A percentile compares a stretch with the other conserved stretches of the same genome.
These are phyloP conservation scores for Cryphonectria japonica DNA, from an alignment of 2,329 filamentous ascomycete genomes.

Conservation along the genomic window DNA sequence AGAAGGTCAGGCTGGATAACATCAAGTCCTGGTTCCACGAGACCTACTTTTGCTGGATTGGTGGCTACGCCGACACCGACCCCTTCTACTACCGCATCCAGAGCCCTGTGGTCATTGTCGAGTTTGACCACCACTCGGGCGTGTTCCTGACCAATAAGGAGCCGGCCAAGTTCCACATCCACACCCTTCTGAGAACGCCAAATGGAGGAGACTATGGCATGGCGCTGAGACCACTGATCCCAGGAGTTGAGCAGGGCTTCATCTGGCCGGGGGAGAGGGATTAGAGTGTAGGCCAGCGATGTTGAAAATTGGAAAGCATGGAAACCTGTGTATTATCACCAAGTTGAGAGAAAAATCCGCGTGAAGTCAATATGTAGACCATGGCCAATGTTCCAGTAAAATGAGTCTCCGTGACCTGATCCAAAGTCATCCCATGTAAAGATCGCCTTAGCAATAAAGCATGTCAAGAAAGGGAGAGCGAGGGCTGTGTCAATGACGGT, in stretches of 20 bases:
- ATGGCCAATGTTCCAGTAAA: no score
- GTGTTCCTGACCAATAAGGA: constrained; percentile 75
- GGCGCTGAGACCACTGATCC: constrained; percentile 48
- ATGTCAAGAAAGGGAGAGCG: background rate
- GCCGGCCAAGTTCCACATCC: constrained; percentile 78
- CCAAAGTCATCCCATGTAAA: background rate
- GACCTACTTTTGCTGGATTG: constrained; percentile 83
- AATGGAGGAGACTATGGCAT: constrained; percentile 78
- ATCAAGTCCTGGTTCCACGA: constrained; percentile 63
- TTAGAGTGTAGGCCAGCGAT: background rate
- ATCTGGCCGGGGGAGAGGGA: constrained; percentile 44
- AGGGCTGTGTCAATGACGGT: background rate
- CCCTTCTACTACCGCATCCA: constrained; percentile 80
- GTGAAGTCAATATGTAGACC: no score
- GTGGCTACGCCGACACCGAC: constrained; percentile 66
- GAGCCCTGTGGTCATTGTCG: constrained; percentile 72
- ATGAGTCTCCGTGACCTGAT: background rate
- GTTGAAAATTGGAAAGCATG: background rate
- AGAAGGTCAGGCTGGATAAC: constrained; percentile 57
- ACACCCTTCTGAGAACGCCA: constrained; percentile 72
- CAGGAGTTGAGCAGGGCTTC: constrained; percentile 42
- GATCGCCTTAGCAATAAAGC: no score
- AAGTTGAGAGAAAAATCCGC: no score
- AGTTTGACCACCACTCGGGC: constrained; percentile 81
- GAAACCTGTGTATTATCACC: no score